Evolutionary conservation across 2,329 filamentous ascomycete species (phyloP).

Genomic region (Aspergillus pseudonomiae): DNA sequence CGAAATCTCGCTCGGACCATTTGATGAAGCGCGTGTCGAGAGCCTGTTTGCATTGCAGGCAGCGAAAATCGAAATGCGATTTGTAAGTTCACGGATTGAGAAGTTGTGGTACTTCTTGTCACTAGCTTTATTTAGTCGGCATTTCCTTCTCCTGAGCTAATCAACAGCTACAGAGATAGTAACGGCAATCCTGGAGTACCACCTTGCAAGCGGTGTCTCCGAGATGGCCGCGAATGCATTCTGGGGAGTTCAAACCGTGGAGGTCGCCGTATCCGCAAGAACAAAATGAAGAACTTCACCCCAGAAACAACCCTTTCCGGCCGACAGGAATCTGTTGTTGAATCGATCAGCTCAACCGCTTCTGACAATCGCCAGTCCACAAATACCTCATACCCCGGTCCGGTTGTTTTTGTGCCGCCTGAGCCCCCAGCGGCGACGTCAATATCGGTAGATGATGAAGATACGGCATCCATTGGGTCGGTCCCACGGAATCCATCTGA

Average conservation of each 20-base stretch:
- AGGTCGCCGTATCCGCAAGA: conserved; percentile 60
- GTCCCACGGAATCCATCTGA: conserved; percentile 52
- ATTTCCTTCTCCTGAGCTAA: background rate
- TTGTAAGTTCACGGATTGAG: conserved; percentile 44
- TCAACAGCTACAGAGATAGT: conserved; percentile 36
- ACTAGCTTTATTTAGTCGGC: background rate
- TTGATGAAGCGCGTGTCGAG: conserved; percentile 51
- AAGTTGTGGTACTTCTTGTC: background rate
- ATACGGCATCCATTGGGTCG: conserved; percentile 44
- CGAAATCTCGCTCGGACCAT: conserved; percentile 32
- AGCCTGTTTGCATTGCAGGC: conserved; percentile 53
- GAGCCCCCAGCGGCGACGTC: conserved; percentile 33
- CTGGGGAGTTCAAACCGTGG: conserved; percentile 63
- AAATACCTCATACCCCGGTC: conserved; percentile 34
- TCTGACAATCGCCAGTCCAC: conserved; percentile 31
- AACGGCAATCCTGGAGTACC: conserved; percentile 54
- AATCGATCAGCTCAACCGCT: conserved; percentile 28
- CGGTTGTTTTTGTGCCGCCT: conserved; percentile 38
- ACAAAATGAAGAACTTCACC: conserved; percentile 44
- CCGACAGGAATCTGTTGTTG: conserved; percentile 31
- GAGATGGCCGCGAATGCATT: conserved; percentile 61
- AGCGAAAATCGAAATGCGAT: conserved; percentile 55
- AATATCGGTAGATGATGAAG: conserved; percentile 40
- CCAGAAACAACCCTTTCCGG: conserved; percentile 27
- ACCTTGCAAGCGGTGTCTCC: conserved; percentile 61